A percentile compares a stretch with the other conserved stretches of the same genome.
Evolutionary conservation across 192 early-diverging fungal genomes (phyloP).

Genomic region (Linnemannia schmuckeri): DNA sequence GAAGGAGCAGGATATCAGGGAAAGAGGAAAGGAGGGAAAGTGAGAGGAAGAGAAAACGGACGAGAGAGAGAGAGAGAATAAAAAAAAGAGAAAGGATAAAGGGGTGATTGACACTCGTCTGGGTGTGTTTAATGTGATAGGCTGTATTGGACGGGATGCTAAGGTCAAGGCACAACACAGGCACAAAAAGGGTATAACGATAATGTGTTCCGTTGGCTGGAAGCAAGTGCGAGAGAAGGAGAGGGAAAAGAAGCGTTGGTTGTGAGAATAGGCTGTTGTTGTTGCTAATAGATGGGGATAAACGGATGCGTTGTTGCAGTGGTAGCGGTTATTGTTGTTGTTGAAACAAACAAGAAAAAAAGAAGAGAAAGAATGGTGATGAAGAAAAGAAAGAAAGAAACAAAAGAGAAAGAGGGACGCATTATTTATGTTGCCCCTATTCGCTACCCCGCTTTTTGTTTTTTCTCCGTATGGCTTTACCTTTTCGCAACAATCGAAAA

Average conservation of each 20-base stretch:
- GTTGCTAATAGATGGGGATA: background rate
- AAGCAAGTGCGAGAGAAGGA: background rate
- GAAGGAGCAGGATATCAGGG: background rate
- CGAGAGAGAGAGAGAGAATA: background rate
- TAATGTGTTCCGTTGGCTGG: background rate
- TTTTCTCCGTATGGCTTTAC: too few relatives aligned
- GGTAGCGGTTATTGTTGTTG: background rate
- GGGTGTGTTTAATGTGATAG: background rate
- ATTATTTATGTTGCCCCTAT: background rate
- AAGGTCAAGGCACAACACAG: background rate
- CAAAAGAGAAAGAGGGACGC: background rate
- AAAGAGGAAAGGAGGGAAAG: background rate
- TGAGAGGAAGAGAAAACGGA: background rate
- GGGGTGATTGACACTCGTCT: conserved; percentile 1
- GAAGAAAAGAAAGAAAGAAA: background rate
- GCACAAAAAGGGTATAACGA: background rate
- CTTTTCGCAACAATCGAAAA: too few relatives aligned
- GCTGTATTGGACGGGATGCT: background rate
- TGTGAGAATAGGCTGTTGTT: background rate
- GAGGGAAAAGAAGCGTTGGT: too few relatives aligned
- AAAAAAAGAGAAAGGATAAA: background rate
- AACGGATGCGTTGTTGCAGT: background rate
- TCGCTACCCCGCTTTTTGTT: too few relatives aligned
- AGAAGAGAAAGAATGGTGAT: background rate
- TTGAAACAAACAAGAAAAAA: background rate